These are phyloP conservation scores for Dalbergia cochinchinensis DNA, from an alignment of 306 rosid genomes.

Conservation along the genomic window DNA sequence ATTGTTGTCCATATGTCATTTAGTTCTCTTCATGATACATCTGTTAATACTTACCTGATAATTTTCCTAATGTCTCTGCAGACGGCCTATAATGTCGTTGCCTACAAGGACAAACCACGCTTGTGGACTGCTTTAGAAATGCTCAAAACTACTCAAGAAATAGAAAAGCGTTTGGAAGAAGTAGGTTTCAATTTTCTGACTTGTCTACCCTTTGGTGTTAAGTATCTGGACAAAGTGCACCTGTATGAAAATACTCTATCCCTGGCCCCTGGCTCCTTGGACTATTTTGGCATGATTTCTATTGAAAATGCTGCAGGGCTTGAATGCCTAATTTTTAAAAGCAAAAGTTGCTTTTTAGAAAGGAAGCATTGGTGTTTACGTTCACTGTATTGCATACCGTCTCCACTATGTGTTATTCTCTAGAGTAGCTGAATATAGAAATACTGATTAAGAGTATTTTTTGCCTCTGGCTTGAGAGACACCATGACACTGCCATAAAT, in stretches of 20 bases:
- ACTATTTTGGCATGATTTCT: neutral
- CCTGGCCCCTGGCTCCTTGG: neutral
- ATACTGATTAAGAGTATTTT: neutral
- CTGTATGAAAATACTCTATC: neutral
- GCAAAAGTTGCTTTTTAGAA: no score
- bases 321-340: no score
- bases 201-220: constrained; percentile 20
- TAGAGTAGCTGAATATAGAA: neutral
- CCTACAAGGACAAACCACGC: constrained; percentile 90
- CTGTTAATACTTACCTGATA: constrained; percentile 12
- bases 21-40: constrained; percentile 6
- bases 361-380: no score
- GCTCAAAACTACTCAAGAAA: constrained; percentile 83
- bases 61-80: constrained; percentile 52
- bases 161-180: constrained; percentile 67
- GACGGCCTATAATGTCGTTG: constrained; percentile 78
- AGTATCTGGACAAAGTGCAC: constrained; percentile 20
- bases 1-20: neutral
- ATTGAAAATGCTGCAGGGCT: neutral
- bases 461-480: neutral
- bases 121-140: constrained; percentile 76
- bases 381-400: neutral
- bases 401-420: neutral
- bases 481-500: neutral
- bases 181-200: constrained; percentile 53